A percentile compares a stretch with the other conserved stretches of the same genome.
Evolutionary conservation across 257 asterid genomes (phyloP).

Genomic region (Paulownia fortunei): DNA sequence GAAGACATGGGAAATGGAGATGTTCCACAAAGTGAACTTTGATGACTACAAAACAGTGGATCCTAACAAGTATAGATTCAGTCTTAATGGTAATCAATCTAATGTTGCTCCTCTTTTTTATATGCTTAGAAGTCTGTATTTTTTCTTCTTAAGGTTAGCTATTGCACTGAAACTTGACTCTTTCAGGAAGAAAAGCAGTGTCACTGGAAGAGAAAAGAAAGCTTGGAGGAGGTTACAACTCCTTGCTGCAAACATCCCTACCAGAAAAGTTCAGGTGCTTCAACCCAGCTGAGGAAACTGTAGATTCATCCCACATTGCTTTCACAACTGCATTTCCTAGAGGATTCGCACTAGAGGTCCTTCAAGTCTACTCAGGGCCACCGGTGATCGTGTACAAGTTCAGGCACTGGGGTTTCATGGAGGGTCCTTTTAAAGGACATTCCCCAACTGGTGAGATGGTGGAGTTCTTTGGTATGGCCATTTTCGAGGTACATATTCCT

Average conservation of each 20-base stretch:
- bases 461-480: constrained; percentile 45
- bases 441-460: constrained; percentile 51
- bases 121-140: too few species aligned
- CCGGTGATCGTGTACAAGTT: constrained; percentile 51
- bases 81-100: constrained; percentile 43
- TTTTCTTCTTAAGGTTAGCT: neutral
- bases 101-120: neutral
- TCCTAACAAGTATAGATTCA: constrained; percentile 34
- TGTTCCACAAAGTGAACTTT: constrained; percentile 43
- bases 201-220: constrained; percentile 40
- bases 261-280: constrained; percentile 42
- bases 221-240: constrained; percentile 47
- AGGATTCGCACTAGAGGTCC: constrained; percentile 51
- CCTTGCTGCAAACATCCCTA: constrained; percentile 46
- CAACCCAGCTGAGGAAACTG: constrained; percentile 48
- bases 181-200: constrained; percentile 39
- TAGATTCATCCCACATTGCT: constrained; percentile 42
- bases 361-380: constrained; percentile 50
- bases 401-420: constrained; percentile 66
- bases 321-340: constrained; percentile 49
- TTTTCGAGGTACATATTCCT: constrained; percentile 39
- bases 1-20: constrained; percentile 67
- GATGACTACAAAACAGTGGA: constrained; percentile 47
- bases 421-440: constrained; percentile 52
- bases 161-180: neutral